Conservation (phyloP, 305 asterid species). For the Fraxinus sp. region DNA sequence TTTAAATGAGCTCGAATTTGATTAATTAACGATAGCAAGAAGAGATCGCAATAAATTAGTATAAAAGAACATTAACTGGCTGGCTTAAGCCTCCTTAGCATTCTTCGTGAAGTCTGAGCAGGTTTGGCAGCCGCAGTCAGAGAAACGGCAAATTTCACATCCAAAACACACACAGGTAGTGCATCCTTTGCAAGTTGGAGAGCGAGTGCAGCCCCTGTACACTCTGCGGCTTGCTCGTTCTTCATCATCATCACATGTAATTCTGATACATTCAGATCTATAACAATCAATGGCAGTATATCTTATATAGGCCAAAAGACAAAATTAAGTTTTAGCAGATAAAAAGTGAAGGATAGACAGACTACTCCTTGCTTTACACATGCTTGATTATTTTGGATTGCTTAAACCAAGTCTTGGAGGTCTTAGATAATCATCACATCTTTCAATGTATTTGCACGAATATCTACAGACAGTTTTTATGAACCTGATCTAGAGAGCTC, state of each 20-base stretch:
- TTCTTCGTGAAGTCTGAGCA: conserved; percentile 51
- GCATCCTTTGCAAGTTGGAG: conserved; percentile 57
- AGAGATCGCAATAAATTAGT: background rate
- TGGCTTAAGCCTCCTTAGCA: conserved; percentile 32
- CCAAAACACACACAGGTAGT: conserved; percentile 57
- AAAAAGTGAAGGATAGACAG: background rate
- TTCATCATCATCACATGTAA: conserved; percentile 49
- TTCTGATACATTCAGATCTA: conserved; percentile 23
- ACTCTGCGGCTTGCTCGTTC: conserved; percentile 54
- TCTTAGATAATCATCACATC: background rate
- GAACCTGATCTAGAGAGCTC: background rate
- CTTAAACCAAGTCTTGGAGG: background rate
- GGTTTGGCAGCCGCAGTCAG: conserved; percentile 53
- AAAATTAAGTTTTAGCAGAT: background rate
- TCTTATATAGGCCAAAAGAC: background rate
- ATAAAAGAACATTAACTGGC: background rate
- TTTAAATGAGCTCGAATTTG: background rate
- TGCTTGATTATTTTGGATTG: background rate
- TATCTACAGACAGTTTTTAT: background rate
- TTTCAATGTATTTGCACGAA: background rate
- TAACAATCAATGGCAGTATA: background rate
- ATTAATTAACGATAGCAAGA: background rate
- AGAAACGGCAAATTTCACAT: conserved; percentile 45
- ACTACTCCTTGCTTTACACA: background rate
- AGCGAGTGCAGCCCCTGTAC: conserved; percentile 46